Evolutionary conservation across 1,284 basidiomycete species (phyloP).

Genomic region (Cryptococcus sp.): DNA sequence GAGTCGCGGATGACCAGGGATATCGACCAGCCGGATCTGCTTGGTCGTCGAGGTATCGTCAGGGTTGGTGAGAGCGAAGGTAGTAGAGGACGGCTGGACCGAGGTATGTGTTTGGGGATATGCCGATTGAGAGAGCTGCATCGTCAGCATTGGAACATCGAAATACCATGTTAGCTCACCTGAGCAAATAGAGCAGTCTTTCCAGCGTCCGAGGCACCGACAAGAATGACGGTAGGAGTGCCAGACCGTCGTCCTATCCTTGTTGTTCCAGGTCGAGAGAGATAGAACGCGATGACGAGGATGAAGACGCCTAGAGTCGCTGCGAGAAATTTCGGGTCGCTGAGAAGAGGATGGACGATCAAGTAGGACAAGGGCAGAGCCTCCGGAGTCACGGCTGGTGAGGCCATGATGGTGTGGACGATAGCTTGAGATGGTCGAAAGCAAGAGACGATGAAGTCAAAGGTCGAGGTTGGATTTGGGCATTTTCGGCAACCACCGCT

Average conservation of each 20-base stretch:
- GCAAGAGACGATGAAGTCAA: too few relatives aligned
- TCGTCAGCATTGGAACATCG: conserved; percentile 1
- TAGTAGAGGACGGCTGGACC: conserved; percentile 25
- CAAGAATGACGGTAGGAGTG: conserved; percentile 31
- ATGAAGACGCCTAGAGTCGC: conserved; percentile 25
- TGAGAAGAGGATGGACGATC: conserved; percentile 21
- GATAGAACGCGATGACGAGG: conserved; percentile 17
- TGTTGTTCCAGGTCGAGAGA: not conserved
- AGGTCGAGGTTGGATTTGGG: too few relatives aligned
- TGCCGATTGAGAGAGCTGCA: conserved; percentile 33
- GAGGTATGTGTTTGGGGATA: conserved; percentile 41
- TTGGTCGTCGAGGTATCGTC: conserved; percentile 11
- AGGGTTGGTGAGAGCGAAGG: conserved; percentile 23
- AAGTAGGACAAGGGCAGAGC: conserved; percentile 21
- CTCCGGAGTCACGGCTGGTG: conserved; percentile 16
- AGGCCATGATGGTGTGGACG: not conserved
- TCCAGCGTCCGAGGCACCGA: conserved; percentile 38
- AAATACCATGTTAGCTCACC: conserved; percentile 15
- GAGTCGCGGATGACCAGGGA: conserved; percentile 45
- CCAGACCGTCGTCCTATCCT: conserved; percentile 10
- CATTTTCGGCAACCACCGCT: too few relatives aligned
- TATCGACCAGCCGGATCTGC: conserved; percentile 33
- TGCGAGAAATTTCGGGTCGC: conserved; percentile 33
- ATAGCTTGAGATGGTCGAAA: too few relatives aligned
- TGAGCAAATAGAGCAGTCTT: conserved; percentile 44